A percentile compares a stretch with the other conserved stretches of the same genome.
Evolutionary conservation across 169 alveolate species (phyloP).

Genomic region (Sarcocystis neurona): DNA sequence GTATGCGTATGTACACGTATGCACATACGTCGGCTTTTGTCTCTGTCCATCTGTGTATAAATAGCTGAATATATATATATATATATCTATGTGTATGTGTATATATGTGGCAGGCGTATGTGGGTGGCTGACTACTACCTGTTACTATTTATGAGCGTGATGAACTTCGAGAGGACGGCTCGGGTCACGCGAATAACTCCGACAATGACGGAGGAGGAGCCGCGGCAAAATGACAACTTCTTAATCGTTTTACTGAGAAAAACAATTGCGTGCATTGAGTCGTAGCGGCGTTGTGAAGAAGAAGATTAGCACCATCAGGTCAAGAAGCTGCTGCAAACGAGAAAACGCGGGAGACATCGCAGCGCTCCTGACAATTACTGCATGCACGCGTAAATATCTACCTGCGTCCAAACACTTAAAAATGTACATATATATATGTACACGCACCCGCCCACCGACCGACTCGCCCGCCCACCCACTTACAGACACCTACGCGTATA

Average conservation of each 20-base stretch:
- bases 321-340: not conserved
- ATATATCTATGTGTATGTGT: not conserved
- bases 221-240: too few species aligned
- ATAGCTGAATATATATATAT: not conserved
- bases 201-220: too few species aligned
- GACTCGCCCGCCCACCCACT: too few species aligned
- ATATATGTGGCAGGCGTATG: not conserved
- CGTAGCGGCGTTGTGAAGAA: too few species aligned
- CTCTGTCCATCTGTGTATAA: not conserved
- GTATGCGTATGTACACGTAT: not conserved
- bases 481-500: too few species aligned
- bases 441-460: not conserved
- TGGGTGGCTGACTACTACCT: not conserved
- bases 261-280: too few species aligned
- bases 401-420: not conserved
- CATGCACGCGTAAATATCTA: not conserved
- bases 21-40: not conserved
- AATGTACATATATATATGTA: not conserved
- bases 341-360: not conserved
- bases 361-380: not conserved
- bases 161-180: too few species aligned
- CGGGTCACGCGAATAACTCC: too few species aligned
- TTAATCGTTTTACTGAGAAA: too few species aligned
- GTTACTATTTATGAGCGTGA: too few species aligned
- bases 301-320: not conserved